Conservation (phyloP, 495 filamentous ascomycete genomes). For the Penicillium lividum region DNA sequence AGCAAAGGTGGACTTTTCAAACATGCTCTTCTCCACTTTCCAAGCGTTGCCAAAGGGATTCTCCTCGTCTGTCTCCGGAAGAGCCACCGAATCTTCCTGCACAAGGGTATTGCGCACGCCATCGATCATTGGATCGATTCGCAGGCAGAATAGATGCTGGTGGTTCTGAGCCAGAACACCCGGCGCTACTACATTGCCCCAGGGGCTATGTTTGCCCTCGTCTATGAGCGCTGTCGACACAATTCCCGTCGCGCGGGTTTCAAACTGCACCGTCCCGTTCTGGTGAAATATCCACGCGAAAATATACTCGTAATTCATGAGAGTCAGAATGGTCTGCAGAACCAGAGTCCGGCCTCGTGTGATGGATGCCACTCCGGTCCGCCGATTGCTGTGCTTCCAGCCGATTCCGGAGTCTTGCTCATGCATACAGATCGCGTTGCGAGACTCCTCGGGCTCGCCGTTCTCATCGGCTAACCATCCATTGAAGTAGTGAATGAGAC, state of each 20-base stretch:
- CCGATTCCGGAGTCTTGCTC: slow-evolving; percentile 67
- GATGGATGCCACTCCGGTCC: slow-evolving; percentile 58
- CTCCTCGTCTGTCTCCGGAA: not conserved
- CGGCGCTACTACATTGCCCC: slow-evolving; percentile 81
- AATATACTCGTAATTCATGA: slow-evolving; percentile 88
- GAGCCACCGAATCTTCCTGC: slow-evolving; percentile 58
- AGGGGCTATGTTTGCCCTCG: slow-evolving; percentile 50
- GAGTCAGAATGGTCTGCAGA: slow-evolving; percentile 73
- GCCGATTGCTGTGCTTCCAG: slow-evolving; percentile 72
- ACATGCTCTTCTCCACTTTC: not conserved
- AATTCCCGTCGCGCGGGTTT: slow-evolving; percentile 85
- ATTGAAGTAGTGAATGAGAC: slow-evolving; percentile 63
- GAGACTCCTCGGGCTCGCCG: slow-evolving; percentile 52
- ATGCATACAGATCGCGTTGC: slow-evolving; percentile 63
- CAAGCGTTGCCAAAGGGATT: not conserved
- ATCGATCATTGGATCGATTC: slow-evolving; percentile 80
- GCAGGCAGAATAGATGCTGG: slow-evolving; percentile 88
- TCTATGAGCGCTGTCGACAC: slow-evolving; percentile 78
- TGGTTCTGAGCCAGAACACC: slow-evolving; percentile 79
- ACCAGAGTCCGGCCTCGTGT: slow-evolving; percentile 59
- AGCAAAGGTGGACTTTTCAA: not conserved
- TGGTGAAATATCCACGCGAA: slow-evolving; percentile 83
- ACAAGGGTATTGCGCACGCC: slow-evolving; percentile 67
- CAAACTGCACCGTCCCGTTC: slow-evolving; percentile 73
- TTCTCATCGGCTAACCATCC: slow-evolving; percentile 49